Base-by-base conservation (phyloP, 2,329 filamentous ascomycete species). In the Bimuria novae-zelandiae region DNA sequence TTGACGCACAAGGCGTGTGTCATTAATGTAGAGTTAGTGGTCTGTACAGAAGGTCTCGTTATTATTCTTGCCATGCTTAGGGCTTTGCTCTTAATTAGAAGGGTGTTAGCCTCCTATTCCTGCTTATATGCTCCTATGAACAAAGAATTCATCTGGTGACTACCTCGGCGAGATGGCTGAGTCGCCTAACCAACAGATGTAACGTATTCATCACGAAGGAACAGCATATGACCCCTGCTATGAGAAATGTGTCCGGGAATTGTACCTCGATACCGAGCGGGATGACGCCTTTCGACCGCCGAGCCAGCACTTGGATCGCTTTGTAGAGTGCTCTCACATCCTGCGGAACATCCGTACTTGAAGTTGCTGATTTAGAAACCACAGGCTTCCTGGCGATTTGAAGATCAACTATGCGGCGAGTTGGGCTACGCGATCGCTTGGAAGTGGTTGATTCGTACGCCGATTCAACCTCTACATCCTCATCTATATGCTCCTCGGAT, bases 191-290 rank as follows among this genome's bases (percentile, higher is more conserved):
- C n/a, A n/a, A n/a, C n/a, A n/a, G n/a, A n/a, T n/a, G n/a, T n/a
- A n/a, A n/a, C n/a, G n/a, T n/a, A n/a, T n/a, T n/a, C n/a, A n/a
- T n/a, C n/a, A n/a, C n/a, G n/a, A n/a, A n/a, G n/a, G n/a, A n/a
- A n/a, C n/a, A n/a, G n/a, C n/a, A n/a, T n/a, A n/a, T n/a, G n/a
- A n/a, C n/a, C n/a, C n/a, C n/a, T n/a, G n/a, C n/a, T n/a, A n/a
- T n/a, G 32, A 52, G 44, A 57, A 56, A 40, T 25, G 46, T 56
- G 12, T 29, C 37, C 47, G 3, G 49, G 46, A 48, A 37, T 54
- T 54, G 48, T 55, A 59, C 59, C 54, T 60, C 51, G 37, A 61
- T 60, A 36, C 59, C 56, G 40, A 55, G 53, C 39, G 56, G 58
- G 52, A 61, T 51, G 29, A 61, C 54, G 49, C 59, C 56, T 52